phyloP scores from a whole-genome alignment of 2,329 filamentous ascomycete species.

The Alternaria hordeiaustralica region DNA sequence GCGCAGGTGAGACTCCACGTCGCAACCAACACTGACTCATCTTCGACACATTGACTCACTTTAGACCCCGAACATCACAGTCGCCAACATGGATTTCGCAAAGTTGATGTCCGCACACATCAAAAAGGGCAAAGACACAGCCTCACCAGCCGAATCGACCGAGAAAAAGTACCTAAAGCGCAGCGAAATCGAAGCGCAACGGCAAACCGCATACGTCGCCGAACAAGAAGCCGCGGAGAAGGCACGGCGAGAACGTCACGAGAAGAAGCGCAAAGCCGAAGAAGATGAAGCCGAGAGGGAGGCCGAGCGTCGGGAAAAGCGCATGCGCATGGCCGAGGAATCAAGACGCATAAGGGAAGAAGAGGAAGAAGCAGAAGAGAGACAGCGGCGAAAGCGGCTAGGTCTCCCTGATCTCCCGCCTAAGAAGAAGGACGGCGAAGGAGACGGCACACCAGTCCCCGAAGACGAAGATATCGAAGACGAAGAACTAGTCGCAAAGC shows the following conservation, averaged over 20 bases:
- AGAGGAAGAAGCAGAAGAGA: constrained; percentile 75
- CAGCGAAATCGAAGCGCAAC: constrained; percentile 82
- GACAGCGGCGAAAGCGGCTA: constrained; percentile 73
- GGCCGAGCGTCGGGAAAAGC: constrained; percentile 79
- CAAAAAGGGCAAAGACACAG: constrained; percentile 72
- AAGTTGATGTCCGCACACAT: constrained; percentile 93
- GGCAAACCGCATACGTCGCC: constrained; percentile 78
- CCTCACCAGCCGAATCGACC: constrained; percentile 41
- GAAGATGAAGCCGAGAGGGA: constrained; percentile 79
- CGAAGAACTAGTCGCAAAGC: constrained; percentile 69
- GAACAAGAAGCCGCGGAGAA: constrained; percentile 78
- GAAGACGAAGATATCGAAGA: constrained; percentile 71
- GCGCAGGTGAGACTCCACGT: constrained; percentile 11
- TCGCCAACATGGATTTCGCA: constrained; percentile 83
- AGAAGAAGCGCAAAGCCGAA: constrained; percentile 85
- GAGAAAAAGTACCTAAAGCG: constrained; percentile 79
- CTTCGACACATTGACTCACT: neutral
- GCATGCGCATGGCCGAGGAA: constrained; percentile 79
- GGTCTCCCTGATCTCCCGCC: constrained; percentile 77
- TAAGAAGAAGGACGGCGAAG: constrained; percentile 56
- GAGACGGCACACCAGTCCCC: constrained; percentile 47
- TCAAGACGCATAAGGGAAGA: constrained; percentile 72
- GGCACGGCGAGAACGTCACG: constrained; percentile 71
- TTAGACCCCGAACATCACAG: neutral
- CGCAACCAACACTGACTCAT: neutral